Evolutionary conservation across 2,329 filamentous ascomycete species (phyloP), one percentile per base, ranked within the genome.

Genomic region (Magnaporthales sp.): DNA sequence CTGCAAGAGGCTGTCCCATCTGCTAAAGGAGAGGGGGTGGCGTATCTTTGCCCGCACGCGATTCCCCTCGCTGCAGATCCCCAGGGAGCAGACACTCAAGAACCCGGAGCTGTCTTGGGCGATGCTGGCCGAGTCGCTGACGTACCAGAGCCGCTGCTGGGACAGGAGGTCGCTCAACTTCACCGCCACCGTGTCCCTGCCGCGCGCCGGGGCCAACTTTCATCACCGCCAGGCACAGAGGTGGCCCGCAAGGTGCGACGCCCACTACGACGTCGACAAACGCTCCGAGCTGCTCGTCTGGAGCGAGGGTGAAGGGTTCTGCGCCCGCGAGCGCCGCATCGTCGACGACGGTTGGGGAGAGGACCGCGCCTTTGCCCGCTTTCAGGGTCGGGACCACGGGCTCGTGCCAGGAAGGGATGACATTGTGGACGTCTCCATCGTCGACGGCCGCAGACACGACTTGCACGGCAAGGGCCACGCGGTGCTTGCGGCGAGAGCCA

Each of bases 81-180:
- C 79, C 0, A 73, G 67, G 62, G 58, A 61, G 51, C 66, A 32
- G 46, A 30, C 72, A 22, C 19, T 66, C 1, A 68, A 62, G n/a
- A 65, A 64, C 54, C 64, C 31, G 58, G 27, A 72, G 31, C n/a
- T 66, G 2, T 67, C 63, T 19, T 84, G 82, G 76, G 68, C 70
- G 11, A 70, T 73, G 13, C 73, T 81, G 29, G 83, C 83, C 7
- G 75, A 80, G 29, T 78, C 77, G 0, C 72, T 84, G 60, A 84
- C 84, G 0, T 81, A 80, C 69, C 79, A 85, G 66, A 79, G 81
- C 30, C 78, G 83, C 6, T 83, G 80, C 70, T 86, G 84, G 84
- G 83, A 85, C 63, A 79, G 77, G 65, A 78, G 82, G 1, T 74
- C 78, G 0, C 70, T 81, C 24, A 75, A 76, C 19, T 78, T 85